Percentiles rank a stretch among this genome's conserved stretches.
Conservation (phyloP, 2,329 filamentous ascomycete genomes). For the Penicillium sp. region DNA sequence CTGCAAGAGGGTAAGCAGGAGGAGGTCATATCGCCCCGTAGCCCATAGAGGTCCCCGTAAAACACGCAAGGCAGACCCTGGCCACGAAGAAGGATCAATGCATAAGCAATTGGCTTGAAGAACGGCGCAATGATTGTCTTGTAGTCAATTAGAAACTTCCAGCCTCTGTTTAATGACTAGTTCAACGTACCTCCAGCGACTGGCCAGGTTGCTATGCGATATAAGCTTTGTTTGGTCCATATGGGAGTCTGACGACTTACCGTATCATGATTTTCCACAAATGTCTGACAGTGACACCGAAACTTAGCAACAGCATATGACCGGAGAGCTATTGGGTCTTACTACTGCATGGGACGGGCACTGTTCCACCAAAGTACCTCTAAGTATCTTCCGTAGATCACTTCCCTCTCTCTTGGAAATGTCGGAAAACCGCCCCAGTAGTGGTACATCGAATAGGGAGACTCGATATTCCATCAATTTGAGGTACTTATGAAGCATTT, state of each 20-base stretch:
- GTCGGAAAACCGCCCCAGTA: slow-evolving; percentile 63
- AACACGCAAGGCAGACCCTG: slow-evolving; percentile 66
- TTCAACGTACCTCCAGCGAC: slow-evolving; percentile 48
- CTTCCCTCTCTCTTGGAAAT: slow-evolving; percentile 54
- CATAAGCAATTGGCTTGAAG: slow-evolving; percentile 69
- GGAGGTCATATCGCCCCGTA: slow-evolving; percentile 39
- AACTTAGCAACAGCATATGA: not conserved
- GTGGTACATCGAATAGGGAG: slow-evolving; percentile 61
- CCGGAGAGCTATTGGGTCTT: slow-evolving; percentile 1
- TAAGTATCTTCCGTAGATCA: slow-evolving; percentile 61
- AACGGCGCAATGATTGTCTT: slow-evolving; percentile 58
- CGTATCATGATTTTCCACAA: slow-evolving; percentile 22
- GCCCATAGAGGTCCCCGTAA: slow-evolving; percentile 66
- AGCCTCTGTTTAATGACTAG: too few species aligned
- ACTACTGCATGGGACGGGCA: slow-evolving; percentile 50
- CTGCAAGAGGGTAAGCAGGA: slow-evolving; percentile 53
- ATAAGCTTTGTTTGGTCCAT: not conserved
- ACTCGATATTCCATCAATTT: slow-evolving; percentile 56
- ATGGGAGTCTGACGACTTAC: slow-evolving; percentile 10
- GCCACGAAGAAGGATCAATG: slow-evolving; percentile 63
- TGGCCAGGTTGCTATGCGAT: slow-evolving; percentile 4
- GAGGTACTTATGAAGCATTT: slow-evolving; percentile 57
- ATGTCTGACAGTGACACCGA: slow-evolving; percentile 11
- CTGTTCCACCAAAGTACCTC: slow-evolving; percentile 54
- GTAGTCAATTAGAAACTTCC: not conserved